Conservation (phyloP, 306 rosid species). For the Vicia villosa region DNA sequence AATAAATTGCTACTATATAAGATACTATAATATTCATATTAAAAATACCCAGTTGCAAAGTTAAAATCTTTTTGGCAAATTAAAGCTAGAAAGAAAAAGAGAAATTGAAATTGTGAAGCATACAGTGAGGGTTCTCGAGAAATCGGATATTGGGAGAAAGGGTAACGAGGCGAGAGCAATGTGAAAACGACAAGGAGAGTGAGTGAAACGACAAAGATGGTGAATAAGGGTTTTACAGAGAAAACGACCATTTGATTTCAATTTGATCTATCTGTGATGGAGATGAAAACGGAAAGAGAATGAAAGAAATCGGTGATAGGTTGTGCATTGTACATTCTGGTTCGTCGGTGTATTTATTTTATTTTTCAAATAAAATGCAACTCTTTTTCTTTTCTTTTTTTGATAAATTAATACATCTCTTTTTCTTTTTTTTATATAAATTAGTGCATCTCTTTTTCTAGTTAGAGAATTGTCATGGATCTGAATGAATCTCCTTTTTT, state of each 20-base stretch:
- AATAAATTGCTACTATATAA: background rate
- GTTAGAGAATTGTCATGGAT: background rate
- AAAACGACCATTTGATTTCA: conserved; percentile 62
- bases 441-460: background rate
- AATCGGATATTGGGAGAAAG: conserved; percentile 39
- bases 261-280: conserved; percentile 13
- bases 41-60: conserved; percentile 26
- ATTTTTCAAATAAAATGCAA: background rate
- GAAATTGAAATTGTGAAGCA: conserved; percentile 19
- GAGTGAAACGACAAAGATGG: conserved; percentile 48
- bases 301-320: background rate
- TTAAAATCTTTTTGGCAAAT: conserved; percentile 7
- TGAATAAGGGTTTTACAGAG: conserved; percentile 67
- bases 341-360: background rate
- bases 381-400: background rate
- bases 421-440: background rate
- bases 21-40: conserved; percentile 11
- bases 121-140: conserved; percentile 48
- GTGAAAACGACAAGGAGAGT: conserved; percentile 48
- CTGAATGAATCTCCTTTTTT: no score
- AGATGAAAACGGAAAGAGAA: background rate
- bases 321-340: background rate
- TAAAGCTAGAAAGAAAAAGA: background rate
- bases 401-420: background rate
- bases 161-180: conserved; percentile 53